Evolutionary conservation across 1,284 basidiomycete species (phyloP).

Genomic region (Phlebopus sp.): DNA sequence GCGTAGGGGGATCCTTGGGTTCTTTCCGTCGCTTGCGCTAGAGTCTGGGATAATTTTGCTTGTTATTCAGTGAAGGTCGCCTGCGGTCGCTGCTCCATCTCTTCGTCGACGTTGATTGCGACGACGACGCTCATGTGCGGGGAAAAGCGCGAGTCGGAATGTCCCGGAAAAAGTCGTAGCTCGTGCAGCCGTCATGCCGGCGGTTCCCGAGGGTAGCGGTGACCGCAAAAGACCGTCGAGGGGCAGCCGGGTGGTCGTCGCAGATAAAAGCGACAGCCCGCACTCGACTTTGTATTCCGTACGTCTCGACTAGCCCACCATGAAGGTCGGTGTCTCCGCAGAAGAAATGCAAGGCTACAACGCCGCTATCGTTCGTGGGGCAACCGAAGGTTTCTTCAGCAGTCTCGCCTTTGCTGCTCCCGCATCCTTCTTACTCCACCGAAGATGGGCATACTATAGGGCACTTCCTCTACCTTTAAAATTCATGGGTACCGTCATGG

Average conservation of each 20-base stretch:
- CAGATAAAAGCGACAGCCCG: neutral
- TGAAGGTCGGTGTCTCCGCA: constrained; percentile 42
- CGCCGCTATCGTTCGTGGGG: constrained; percentile 56
- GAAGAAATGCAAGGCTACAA: constrained; percentile 55
- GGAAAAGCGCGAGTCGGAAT: neutral
- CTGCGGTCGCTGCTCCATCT: no score
- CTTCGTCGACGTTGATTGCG: no score
- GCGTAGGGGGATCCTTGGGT: no score
- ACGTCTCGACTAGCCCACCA: constrained; percentile 1
- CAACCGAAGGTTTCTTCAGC: constrained; percentile 57
- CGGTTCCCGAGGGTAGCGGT: neutral
- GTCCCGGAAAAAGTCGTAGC: neutral
- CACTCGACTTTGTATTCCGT: no score
- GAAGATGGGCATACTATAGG: constrained; percentile 63
- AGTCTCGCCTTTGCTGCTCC: constrained; percentile 56
- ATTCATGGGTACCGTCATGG: constrained; percentile 67
- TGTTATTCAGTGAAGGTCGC: no score
- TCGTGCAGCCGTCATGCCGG: neutral
- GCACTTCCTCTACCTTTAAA: constrained; percentile 75
- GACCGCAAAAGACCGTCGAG: neutral
- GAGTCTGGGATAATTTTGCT: no score
- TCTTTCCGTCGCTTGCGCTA: no score
- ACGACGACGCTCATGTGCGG: neutral
- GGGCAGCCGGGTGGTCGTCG: neutral
- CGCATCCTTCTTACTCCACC: constrained; percentile 55